These are phyloP conservation scores for Nothophaeocryptopus gaeumannii DNA, from an alignment of 2,329 filamentous ascomycete genomes.

Conservation along the genomic window DNA sequence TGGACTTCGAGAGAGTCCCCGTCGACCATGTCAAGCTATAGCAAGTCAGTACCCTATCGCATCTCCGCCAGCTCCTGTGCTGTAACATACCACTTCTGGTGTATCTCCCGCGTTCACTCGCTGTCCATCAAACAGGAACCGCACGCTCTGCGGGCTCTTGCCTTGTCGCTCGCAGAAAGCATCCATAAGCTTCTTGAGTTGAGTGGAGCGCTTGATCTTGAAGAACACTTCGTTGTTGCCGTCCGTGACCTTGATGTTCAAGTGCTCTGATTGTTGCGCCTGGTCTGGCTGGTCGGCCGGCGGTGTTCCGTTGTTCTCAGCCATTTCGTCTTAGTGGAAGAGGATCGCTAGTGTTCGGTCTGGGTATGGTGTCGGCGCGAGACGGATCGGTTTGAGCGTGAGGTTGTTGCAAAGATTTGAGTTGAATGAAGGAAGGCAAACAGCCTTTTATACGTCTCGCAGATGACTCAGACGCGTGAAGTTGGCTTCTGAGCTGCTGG, in stretches of 20 bases:
- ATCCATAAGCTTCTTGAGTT: constrained; percentile 96
- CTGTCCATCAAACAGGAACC: constrained; percentile 94
- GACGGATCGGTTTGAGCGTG: constrained; percentile 4
- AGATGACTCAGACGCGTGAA: constrained; percentile 21
- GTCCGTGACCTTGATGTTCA: constrained; percentile 99
- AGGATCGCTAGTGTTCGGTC: constrained; percentile 33
- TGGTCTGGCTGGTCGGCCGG: constrained; percentile 39
- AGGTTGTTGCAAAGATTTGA: constrained; percentile 8
- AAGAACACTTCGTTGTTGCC: constrained; percentile 99
- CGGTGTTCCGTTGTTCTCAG: constrained; percentile 39
- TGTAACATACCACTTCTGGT: constrained; percentile 75
- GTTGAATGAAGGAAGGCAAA: constrained; percentile 8
- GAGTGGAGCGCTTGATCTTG: constrained; percentile 97
- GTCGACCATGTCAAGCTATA: constrained; percentile 90
- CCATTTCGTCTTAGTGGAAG: constrained; percentile 48
- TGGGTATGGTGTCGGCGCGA: neutral
- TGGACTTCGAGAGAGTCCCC: constrained; percentile 96
- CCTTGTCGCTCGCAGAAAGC: constrained; percentile 97
- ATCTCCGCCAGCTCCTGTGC: neutral
- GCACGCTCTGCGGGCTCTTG: constrained; percentile 77
- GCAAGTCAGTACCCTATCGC: neutral
- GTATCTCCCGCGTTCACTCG: constrained; percentile 86
- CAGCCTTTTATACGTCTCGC: constrained; percentile 17
- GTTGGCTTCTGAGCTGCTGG: neutral
- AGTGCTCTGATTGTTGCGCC: constrained; percentile 64